Evolutionary conservation across 192 early-diverging fungal species (phyloP).

Genomic region (Obelidium mucronatum): DNA sequence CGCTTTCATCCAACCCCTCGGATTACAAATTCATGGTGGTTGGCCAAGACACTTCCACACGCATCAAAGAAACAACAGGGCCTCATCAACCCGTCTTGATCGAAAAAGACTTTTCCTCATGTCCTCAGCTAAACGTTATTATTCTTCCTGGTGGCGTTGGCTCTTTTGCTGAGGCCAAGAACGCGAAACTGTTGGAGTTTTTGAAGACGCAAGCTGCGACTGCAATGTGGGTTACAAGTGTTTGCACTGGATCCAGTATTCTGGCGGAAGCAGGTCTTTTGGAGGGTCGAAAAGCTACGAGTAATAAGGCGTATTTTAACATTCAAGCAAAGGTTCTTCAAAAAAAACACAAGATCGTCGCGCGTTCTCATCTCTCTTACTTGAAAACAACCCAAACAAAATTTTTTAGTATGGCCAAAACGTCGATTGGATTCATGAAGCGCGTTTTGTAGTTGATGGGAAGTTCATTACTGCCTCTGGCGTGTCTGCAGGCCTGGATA

Average conservation of each 20-base stretch:
- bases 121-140: constrained; percentile 45
- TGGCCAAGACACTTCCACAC: too few relatives aligned
- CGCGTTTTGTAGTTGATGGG: constrained; percentile 44
- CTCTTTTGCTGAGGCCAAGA: constrained; percentile 5
- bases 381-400: background rate
- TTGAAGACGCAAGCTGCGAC: background rate
- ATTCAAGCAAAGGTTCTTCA: background rate
- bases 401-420: constrained; percentile 1
- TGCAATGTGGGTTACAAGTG: constrained; percentile 11
- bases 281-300: constrained; percentile 37
- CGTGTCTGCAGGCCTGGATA: constrained; percentile 49
- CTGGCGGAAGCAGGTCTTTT: constrained; percentile 41
- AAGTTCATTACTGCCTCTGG: constrained; percentile 45
- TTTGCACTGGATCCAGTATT: constrained; percentile 47
- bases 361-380: too few relatives aligned
- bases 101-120: constrained; percentile 20
- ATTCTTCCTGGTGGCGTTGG: constrained; percentile 49
- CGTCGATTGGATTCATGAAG: constrained; percentile 39
- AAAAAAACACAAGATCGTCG: constrained; percentile 12
- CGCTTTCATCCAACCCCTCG: background rate
- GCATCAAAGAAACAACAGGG: too few relatives aligned
- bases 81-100: constrained; percentile 21
- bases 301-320: constrained; percentile 42
- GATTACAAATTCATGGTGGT: too few relatives aligned
- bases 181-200: constrained; percentile 37